These are phyloP conservation scores for Barbatosphaeria neglecta DNA, from an alignment of 495 filamentous ascomycete species.

Conservation along the genomic window DNA sequence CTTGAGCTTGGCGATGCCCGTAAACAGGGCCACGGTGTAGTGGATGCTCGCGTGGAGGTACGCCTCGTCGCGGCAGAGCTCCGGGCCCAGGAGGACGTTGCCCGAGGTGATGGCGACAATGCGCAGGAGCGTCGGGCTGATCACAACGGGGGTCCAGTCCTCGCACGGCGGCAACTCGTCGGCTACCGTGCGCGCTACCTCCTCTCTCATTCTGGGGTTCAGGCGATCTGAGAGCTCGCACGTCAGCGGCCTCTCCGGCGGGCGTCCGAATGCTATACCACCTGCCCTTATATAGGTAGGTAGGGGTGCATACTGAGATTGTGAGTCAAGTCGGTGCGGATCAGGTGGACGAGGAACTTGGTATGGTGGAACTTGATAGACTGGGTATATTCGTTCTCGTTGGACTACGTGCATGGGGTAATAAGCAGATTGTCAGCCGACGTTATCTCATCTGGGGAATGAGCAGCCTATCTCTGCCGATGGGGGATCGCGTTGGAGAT, in stretches of 20 bases:
- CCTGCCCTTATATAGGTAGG: neutral
- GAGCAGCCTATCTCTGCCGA: too few species aligned
- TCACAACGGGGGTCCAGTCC: conserved; percentile 18
- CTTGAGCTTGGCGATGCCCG: conserved; percentile 8
- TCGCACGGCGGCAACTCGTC: conserved; percentile 9
- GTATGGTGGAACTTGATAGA: conserved; percentile 1
- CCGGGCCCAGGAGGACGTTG: conserved; percentile 37
- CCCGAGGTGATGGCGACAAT: conserved; percentile 41
- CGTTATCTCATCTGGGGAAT: too few species aligned
- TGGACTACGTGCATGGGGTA: conserved; percentile 2
- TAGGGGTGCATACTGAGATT: conserved; percentile 4
- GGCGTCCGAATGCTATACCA: too few species aligned
- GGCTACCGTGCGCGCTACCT: conserved; percentile 7
- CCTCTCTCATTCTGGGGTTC: conserved; percentile 10
- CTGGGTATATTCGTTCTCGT: conserved; percentile 6
- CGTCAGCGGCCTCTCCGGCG: too few species aligned
- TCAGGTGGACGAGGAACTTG: conserved; percentile 3
- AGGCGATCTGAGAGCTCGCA: conserved; percentile 7
- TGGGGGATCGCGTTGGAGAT: too few species aligned
- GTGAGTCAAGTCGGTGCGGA: conserved; percentile 9
- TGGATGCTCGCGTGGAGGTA: conserved; percentile 40
- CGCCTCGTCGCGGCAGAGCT: conserved; percentile 34
- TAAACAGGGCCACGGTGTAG: conserved; percentile 33
- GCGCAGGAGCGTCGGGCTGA: conserved; percentile 16
- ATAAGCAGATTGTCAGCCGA: neutral